Evolutionary conservation across 1,139 yeast genomes (phyloP), one percentile per base, ranked within the genome.

Genomic region (Taphrina deformans): DNA sequence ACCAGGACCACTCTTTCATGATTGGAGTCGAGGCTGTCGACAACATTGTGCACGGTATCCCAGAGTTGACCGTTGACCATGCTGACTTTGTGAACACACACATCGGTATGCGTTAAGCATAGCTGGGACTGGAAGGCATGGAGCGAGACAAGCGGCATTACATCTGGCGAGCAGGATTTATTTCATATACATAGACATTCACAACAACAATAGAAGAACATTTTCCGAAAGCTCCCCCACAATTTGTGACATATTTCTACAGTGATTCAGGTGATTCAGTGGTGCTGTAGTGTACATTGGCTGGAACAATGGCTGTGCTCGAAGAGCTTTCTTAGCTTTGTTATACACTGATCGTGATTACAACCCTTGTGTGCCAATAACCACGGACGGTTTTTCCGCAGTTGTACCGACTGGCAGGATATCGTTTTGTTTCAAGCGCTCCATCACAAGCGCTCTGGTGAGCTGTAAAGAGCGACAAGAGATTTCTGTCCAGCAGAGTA

Each of bases 1-100:
- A 66, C 27, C 68, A 66, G 44, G 68, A 66, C 21, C 68, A 66
- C 62, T 56, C 65, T 12, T 66, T 66, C 50, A 66, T 66, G 68
- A 63, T 62, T 18, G 68, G 68, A 21, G 68, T 66, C 21, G 68
- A 66, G 50, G 68, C 68, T n/a, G 67, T 62, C 24, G 68, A 66
- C 50, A 48, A 53, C 29, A 55, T 66, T 35, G 45, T 66, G 10
- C 66, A 40, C 55, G 68, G 68, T 16, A 48, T 45, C 12, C 67
- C 68, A 4, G 68, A 66, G 41, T 46, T 66, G 38, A 66, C 68
- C 2, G 38, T 66, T 5, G 56, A 66, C 35, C 52, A 58, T 29
- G 68, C 68, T 16, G 65, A 66, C 55, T 53, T 65, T 51, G 67
- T 66, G 29, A 66, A 66, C 55, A 51, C 62, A 4, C 65, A 67